phyloP scores from a whole-genome alignment of 345 rosid genomes.

The Camelina hispida region DNA sequence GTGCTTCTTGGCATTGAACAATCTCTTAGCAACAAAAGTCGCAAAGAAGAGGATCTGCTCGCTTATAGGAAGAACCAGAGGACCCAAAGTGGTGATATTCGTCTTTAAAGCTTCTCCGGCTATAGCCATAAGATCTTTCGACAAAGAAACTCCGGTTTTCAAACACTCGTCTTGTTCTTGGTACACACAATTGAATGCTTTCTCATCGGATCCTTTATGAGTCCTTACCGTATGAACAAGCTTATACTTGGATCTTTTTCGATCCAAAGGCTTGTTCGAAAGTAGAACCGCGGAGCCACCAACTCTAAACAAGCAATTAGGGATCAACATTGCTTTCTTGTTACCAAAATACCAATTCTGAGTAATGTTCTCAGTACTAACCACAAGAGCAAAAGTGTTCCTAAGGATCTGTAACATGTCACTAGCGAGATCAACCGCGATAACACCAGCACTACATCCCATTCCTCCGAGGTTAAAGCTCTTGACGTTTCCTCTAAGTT shows the following conservation, averaged over 20 bases:
- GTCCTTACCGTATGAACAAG: constrained; percentile 83
- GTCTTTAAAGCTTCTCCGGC: constrained; percentile 83
- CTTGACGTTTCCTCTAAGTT: constrained; percentile 39
- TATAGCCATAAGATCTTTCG: constrained; percentile 82
- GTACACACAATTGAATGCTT: constrained; percentile 75
- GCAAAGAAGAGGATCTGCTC: constrained; percentile 80
- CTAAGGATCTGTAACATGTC: constrained; percentile 51
- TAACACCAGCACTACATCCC: constrained; percentile 49
- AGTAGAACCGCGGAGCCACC: constrained; percentile 81
- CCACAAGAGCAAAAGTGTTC: constrained; percentile 69
- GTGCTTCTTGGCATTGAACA: constrained; percentile 53
- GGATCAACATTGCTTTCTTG: constrained; percentile 82
- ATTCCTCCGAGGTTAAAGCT: constrained; percentile 45
- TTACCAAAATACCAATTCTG: constrained; percentile 96
- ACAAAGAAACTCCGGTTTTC: constrained; percentile 82
- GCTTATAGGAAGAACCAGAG: constrained; percentile 85
- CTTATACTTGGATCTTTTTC: constrained; percentile 70
- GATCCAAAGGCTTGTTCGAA: constrained; percentile 63
- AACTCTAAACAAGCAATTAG: constrained; percentile 87
- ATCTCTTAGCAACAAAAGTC: constrained; percentile 58
- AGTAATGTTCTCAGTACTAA: constrained; percentile 88
- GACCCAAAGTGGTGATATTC: constrained; percentile 87
- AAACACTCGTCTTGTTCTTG: constrained; percentile 86
- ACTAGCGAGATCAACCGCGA: constrained; percentile 43
- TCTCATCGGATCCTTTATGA: constrained; percentile 81